Evolutionary conservation across 78 protist species (phyloP).

Genomic region (Cavenderia fasciculata): DNA sequence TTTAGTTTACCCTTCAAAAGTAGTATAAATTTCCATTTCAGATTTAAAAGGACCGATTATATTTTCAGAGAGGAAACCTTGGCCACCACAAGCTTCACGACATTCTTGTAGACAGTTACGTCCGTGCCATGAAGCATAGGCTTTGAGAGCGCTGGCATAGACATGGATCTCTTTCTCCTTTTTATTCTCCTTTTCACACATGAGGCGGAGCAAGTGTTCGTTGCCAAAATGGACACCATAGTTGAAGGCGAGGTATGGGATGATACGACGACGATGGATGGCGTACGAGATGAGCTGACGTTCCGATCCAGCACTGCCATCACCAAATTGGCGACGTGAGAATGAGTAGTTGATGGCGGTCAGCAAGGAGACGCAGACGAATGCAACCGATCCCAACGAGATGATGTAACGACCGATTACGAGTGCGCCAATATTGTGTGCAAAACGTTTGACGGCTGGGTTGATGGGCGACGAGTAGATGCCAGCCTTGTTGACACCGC

Average conservation of each 20-base stretch:
- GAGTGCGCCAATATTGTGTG: slow-evolving; percentile 68
- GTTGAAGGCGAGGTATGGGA: slow-evolving; percentile 67
- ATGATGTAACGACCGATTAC: slow-evolving; percentile 61
- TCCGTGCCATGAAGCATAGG: slow-evolving; percentile 48
- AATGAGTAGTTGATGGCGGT: slow-evolving; percentile 41
- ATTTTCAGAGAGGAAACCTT: slow-evolving; percentile 67
- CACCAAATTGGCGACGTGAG: slow-evolving; percentile 54
- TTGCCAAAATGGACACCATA: slow-evolving; percentile 58
- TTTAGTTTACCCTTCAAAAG: slow-evolving; percentile 82
- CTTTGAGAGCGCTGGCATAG: slow-evolving; percentile 43
- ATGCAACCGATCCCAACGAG: slow-evolving; percentile 42
- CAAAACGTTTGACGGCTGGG: slow-evolving; percentile 57
- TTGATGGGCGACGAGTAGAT: slow-evolving; percentile 52
- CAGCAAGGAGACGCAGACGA: slow-evolving; percentile 17
- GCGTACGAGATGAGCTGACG: slow-evolving; percentile 57
- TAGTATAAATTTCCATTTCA: slow-evolving; percentile 72
- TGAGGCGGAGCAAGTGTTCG: slow-evolving; percentile 15
- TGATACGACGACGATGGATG: slow-evolving; percentile 33
- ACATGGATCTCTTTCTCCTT: slow-evolving; percentile 76
- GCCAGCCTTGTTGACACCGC: slow-evolving; percentile 79
- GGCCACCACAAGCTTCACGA: slow-evolving; percentile 77
- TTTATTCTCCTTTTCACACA: slow-evolving; percentile 30
- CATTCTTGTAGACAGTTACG: slow-evolving; percentile 62
- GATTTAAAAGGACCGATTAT: slow-evolving; percentile 61
- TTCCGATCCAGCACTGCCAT: neutral